Evolutionary conservation across 1,139 yeast genomes (phyloP), one percentile per base, ranked within the genome.

Genomic region (Yamadazyma sp.): DNA sequence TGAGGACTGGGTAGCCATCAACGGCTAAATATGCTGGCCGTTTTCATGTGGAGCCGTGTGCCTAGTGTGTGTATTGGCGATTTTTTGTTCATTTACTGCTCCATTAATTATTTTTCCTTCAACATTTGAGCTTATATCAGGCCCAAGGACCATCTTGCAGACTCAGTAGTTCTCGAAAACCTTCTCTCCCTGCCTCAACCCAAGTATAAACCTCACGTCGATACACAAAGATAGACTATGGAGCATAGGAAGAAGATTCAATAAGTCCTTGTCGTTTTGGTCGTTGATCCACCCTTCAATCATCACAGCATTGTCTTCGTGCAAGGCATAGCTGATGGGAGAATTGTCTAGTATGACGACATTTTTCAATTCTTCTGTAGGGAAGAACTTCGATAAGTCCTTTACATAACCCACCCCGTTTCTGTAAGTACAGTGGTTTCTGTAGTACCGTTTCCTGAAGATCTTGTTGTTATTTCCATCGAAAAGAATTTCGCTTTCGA

Each of bases 281-380:
- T 92, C 98, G 55, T 87, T 88, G 47, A 92, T 88, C 98, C 98
- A 92, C 33, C 98, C 98, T 62, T 91, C 97, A 16, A 92, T 88
- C 66, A 85, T 82, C 27, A 92, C 82, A 1, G 96, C 98, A 57
- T 92, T 92, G 50, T 83, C 81, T 47, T 82, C 87, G 57, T 92
- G 92, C 58, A 80, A 64, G 10, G 89, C 83, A 59, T 87, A 92
- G 55, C 95, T 84, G 9, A 88, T 75, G 1, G 98, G 98, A 6
- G 96, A 88, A 63, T 92, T 92, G 64, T 92, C 98, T 40, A 92
- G 74, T 34, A 92, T 85, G 43, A 91, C 69, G 25, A 88, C 80
- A 53, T 83, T 84, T 44, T 83, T 78, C 42, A 88, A 71, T 48
- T 86, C 91, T 31, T 70, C 76, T n/a, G 62, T 66, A 3, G 66